Conservation (phyloP, 2,329 filamentous ascomycete genomes). For the Didymella exigua region DNA sequence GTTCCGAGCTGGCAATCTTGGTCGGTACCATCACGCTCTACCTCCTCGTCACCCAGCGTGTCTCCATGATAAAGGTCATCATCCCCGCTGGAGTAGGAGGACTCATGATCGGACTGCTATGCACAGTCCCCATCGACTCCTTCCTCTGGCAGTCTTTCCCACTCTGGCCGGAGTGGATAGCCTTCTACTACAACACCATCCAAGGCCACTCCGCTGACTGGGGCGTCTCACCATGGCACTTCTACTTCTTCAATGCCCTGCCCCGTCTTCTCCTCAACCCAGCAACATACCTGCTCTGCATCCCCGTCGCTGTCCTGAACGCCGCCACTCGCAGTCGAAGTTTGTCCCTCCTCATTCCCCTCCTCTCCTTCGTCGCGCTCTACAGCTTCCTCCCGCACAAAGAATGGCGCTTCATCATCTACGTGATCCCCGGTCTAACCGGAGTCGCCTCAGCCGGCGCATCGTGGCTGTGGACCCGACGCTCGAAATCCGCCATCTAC, state of each 20-base stretch:
- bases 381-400: slow-evolving; percentile 95
- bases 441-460: slow-evolving; percentile 76
- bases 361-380: slow-evolving; percentile 72
- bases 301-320: slow-evolving; percentile 60
- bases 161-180: slow-evolving; percentile 88
- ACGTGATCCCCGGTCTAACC: slow-evolving; percentile 80
- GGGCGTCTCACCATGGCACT: slow-evolving; percentile 85
- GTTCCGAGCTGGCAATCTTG: slow-evolving; percentile 84
- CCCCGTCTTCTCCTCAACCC: slow-evolving; percentile 87
- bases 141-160: slow-evolving; percentile 84
- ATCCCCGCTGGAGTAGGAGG: slow-evolving; percentile 70
- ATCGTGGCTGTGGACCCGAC: slow-evolving; percentile 64
- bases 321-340: slow-evolving; percentile 47
- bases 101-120: slow-evolving; percentile 66
- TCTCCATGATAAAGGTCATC: slow-evolving; percentile 62
- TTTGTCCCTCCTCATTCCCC: slow-evolving; percentile 66
- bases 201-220: slow-evolving; percentile 82
- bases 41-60: slow-evolving; percentile 63
- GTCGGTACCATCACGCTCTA: slow-evolving; percentile 71
- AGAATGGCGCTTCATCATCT: slow-evolving; percentile 94
- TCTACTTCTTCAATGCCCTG: slow-evolving; percentile 81
- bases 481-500: slow-evolving; percentile 66
- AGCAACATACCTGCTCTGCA: slow-evolving; percentile 59
- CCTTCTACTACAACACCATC: slow-evolving; percentile 90
- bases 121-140: slow-evolving; percentile 80